These are phyloP conservation scores for Raphanus raphanistrum DNA, from an alignment of 345 rosid species.

Conservation along the genomic window DNA sequence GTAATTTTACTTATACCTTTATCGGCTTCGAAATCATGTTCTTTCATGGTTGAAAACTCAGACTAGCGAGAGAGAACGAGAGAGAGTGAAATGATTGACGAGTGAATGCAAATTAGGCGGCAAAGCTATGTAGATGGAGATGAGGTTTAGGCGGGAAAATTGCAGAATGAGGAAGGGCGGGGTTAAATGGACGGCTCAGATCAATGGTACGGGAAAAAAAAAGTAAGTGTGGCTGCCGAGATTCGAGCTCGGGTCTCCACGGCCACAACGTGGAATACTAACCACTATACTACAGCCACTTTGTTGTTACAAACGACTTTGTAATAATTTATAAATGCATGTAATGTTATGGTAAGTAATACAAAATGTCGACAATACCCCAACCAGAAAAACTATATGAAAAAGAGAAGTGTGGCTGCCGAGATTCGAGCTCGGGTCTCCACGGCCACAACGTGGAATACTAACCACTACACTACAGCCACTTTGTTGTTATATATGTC, in stretches of 20 bases:
- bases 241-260: constrained; percentile 91
- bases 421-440: constrained; percentile 91
- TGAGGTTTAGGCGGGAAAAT: constrained; percentile 55
- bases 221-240: constrained; percentile 67
- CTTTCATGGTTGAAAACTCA: constrained; percentile 55
- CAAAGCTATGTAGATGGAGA: constrained; percentile 16
- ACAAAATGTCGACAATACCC: too few relatives aligned
- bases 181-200: constrained; percentile 17
- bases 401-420: constrained; percentile 59
- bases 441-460: constrained; percentile 89
- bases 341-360: too few relatives aligned
- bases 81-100: background rate
- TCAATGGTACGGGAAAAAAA: background rate
- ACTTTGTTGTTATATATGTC: background rate
- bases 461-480: constrained; percentile 88
- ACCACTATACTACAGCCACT: constrained; percentile 87
- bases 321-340: too few relatives aligned
- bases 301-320: background rate
- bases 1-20: constrained; percentile 44
- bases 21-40: constrained; percentile 56
- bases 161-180: constrained; percentile 6
- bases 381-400: too few relatives aligned
- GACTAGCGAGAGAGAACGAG: background rate
- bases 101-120: constrained; percentile 18
- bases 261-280: constrained; percentile 86